Evolutionary conservation across 495 filamentous ascomycete genomes (phyloP).

Genomic region (Penicillium crystallinum): DNA sequence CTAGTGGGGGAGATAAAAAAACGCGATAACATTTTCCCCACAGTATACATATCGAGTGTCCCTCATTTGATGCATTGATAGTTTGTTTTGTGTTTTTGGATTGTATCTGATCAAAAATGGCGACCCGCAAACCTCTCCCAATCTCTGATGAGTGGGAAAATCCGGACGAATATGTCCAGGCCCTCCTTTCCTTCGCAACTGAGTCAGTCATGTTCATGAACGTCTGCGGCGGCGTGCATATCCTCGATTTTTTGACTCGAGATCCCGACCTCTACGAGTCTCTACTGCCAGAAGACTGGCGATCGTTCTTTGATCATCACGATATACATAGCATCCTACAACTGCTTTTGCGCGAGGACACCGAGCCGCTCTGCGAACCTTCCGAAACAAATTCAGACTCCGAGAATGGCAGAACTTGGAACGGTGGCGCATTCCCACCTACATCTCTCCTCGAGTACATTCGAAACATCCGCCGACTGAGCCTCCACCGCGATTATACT

Average conservation of each 20-base stretch:
- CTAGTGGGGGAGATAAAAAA: background rate
- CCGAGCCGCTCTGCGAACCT: constrained; percentile 1
- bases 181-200: constrained; percentile 71
- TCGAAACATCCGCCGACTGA: constrained; percentile 62
- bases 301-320: constrained; percentile 63
- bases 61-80: background rate
- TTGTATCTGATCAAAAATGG: constrained; percentile 10
- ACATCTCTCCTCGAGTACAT: constrained; percentile 68
- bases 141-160: constrained; percentile 51
- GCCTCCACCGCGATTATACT: constrained; percentile 57
- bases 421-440: constrained; percentile 55
- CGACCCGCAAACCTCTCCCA: constrained; percentile 47
- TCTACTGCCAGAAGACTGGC: constrained; percentile 77
- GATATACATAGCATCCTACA: constrained; percentile 72
- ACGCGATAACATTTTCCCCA: constrained; percentile 4
- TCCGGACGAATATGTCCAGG: constrained; percentile 69
- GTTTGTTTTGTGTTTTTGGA: background rate
- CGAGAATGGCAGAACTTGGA: constrained; percentile 33
- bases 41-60: background rate
- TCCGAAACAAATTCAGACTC: background rate
- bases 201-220: constrained; percentile 73
- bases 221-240: constrained; percentile 89
- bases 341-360: constrained; percentile 69
- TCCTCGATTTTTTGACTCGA: constrained; percentile 89
- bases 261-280: constrained; percentile 72